phyloP scores from a whole-genome alignment of 768 basidiomycete species.

The Kwoniella bestiolae region DNA sequence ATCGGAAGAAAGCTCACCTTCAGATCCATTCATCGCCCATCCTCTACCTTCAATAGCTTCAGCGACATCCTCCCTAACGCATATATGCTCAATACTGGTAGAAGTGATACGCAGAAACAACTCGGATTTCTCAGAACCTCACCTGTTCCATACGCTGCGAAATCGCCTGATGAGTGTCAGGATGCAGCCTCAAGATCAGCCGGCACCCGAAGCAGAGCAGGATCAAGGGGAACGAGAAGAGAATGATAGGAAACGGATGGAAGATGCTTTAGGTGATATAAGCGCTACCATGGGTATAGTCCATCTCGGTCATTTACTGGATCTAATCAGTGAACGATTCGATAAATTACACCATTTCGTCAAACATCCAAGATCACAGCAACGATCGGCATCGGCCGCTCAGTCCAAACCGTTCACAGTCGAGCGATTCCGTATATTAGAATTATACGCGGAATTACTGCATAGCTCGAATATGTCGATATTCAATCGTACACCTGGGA shows the following conservation, averaged over 20 bases:
- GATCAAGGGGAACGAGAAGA: conserved; percentile 33
- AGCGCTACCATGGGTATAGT: conserved; percentile 64
- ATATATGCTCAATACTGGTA: conserved; percentile 84
- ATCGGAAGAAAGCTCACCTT: conserved; percentile 20
- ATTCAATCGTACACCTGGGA: conserved; percentile 76
- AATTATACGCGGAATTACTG: conserved; percentile 92
- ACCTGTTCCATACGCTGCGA: conserved; percentile 89
- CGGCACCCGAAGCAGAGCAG: conserved; percentile 66
- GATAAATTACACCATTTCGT: conserved; percentile 73
- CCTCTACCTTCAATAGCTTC: conserved; percentile 51
- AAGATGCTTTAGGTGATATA: conserved; percentile 48
- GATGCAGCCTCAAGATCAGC: conserved; percentile 59
- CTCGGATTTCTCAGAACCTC: conserved; percentile 97
- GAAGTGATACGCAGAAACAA: conserved; percentile 97
- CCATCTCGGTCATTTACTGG: conserved; percentile 80
- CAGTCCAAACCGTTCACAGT: conserved; percentile 79
- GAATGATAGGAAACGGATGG: conserved; percentile 46
- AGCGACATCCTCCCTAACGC: conserved; percentile 72
- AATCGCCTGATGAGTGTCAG: conserved; percentile 81
- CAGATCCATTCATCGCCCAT: conserved; percentile 49
- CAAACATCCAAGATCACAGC: conserved; percentile 68
- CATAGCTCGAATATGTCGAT: conserved; percentile 99
- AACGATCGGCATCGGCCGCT: conserved; percentile 58
- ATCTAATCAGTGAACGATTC: conserved; percentile 71
- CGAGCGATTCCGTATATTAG: conserved; percentile 93